Evolutionary conservation across 768 basidiomycete genomes (phyloP).

Genomic region (Hortiboletus flavorubellus): DNA sequence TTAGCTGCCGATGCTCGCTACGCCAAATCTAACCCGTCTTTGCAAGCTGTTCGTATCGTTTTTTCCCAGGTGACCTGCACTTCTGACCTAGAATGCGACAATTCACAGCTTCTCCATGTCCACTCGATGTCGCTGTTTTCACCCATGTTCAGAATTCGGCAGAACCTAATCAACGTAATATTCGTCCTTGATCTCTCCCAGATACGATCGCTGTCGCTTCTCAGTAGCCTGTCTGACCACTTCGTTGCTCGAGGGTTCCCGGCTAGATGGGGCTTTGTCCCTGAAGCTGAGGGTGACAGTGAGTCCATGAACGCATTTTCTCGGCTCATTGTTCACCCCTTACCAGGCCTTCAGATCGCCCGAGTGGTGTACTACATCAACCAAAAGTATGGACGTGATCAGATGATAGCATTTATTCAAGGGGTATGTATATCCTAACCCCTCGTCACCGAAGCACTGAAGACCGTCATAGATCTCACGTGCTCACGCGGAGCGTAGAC

Average conservation of each 20-base stretch:
- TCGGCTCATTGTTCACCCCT: not conserved
- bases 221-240: slow-evolving; percentile 59
- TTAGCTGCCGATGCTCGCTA: slow-evolving; percentile 78
- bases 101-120: slow-evolving; percentile 26
- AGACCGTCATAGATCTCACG: slow-evolving; percentile 36
- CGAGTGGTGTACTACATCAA: slow-evolving; percentile 66
- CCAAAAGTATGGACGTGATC: slow-evolving; percentile 56
- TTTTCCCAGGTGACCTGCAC: not conserved
- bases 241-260: slow-evolving; percentile 75
- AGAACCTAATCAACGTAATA: slow-evolving; percentile 83
- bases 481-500: slow-evolving; percentile 31
- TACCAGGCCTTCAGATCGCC: slow-evolving; percentile 64
- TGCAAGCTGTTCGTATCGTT: slow-evolving; percentile 43
- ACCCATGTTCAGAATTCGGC: slow-evolving; percentile 69
- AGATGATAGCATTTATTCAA: slow-evolving; percentile 59
- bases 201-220: slow-evolving; percentile 53
- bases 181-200: slow-evolving; percentile 79
- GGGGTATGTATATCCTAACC: slow-evolving; percentile 35
- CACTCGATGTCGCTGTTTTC: slow-evolving; percentile 57
- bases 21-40: slow-evolving; percentile 46
- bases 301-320: slow-evolving; percentile 1
- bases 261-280: slow-evolving; percentile 84
- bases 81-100: slow-evolving; percentile 1
- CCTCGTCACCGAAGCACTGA: not conserved
- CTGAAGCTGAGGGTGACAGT: slow-evolving; percentile 48